Percentiles rank a stretch among this genome's conserved stretches.
Evolutionary conservation across 1,284 basidiomycete species (phyloP).

Genomic region (Melampsora occidentalis): DNA sequence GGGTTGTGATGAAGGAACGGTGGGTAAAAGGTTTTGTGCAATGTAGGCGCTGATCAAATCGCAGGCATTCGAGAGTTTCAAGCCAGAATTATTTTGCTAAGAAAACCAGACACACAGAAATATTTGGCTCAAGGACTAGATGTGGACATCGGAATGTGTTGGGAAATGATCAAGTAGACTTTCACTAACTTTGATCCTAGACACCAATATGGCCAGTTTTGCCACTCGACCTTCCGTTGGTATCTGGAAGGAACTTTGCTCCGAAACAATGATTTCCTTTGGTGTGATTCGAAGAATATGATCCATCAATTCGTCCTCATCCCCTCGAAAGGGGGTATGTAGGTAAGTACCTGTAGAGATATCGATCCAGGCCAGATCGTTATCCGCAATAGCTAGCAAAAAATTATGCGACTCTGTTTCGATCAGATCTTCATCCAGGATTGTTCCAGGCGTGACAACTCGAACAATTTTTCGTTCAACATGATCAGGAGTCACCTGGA

Average conservation of each 20-base stretch:
- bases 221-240: conserved; percentile 15
- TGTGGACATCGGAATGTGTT: neutral
- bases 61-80: conserved; percentile 10
- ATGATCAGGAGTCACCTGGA: conserved; percentile 50
- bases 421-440: conserved; percentile 83
- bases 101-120: neutral
- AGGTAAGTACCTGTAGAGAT: conserved; percentile 93
- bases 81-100: conserved; percentile 11
- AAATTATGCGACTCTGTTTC: conserved; percentile 49
- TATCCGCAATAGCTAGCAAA: conserved; percentile 48
- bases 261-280: conserved; percentile 70
- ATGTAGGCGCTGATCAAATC: conserved; percentile 32
- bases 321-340: conserved; percentile 61
- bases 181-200: conserved; percentile 6
- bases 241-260: conserved; percentile 16
- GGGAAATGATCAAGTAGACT: neutral
- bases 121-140: neutral
- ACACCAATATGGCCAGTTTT: conserved; percentile 22
- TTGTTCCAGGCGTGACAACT: conserved; percentile 84
- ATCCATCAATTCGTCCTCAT: conserved; percentile 66
- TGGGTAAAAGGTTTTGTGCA: conserved; percentile 23
- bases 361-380: conserved; percentile 83
- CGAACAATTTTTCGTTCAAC: conserved; percentile 62
- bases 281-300: conserved; percentile 79
- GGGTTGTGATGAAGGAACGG: conserved; percentile 4